These are phyloP conservation scores for Fusarium veterinarium DNA, from an alignment of 2,329 filamentous ascomycete genomes.

Conservation along the genomic window DNA sequence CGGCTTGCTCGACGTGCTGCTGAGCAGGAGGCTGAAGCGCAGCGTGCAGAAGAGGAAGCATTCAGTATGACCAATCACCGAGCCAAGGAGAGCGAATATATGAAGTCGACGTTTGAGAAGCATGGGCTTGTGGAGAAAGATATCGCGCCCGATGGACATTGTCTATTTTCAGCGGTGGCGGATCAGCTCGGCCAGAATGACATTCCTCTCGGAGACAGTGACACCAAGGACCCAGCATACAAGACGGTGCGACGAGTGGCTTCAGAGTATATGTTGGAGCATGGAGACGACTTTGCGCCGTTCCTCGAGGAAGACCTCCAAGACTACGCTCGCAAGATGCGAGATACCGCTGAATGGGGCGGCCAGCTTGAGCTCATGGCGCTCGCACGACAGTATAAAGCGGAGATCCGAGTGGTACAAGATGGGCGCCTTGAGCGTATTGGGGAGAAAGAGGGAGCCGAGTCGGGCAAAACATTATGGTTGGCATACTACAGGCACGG, in stretches of 20 bases:
- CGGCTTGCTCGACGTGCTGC: slow-evolving; percentile 89
- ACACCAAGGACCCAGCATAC: slow-evolving; percentile 61
- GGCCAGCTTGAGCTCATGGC: slow-evolving; percentile 91
- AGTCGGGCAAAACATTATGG: slow-evolving; percentile 75
- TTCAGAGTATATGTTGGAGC: slow-evolving; percentile 78
- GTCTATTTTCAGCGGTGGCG: slow-evolving; percentile 90
- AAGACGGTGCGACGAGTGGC: slow-evolving; percentile 75
- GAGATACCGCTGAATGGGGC: slow-evolving; percentile 94
- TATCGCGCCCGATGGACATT: slow-evolving; percentile 92
- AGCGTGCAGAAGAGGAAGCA: slow-evolving; percentile 80
- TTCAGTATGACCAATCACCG: slow-evolving; percentile 78
- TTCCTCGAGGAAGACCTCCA: slow-evolving; percentile 87
- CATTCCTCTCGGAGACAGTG: slow-evolving; percentile 54
- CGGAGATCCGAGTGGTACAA: slow-evolving; percentile 87
- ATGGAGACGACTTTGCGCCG: slow-evolving; percentile 84
- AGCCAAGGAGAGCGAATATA: slow-evolving; percentile 74
- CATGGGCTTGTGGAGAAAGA: slow-evolving; percentile 78
- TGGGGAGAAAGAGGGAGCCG: slow-evolving; percentile 57
- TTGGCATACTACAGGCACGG: slow-evolving; percentile 94
- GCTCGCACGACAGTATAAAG: slow-evolving; percentile 81
- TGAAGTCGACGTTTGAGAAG: slow-evolving; percentile 74
- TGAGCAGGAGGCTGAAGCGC: slow-evolving; percentile 77
- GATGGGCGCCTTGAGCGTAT: slow-evolving; percentile 85
- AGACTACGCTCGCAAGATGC: slow-evolving; percentile 79
- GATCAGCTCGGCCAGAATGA: slow-evolving; percentile 75